phyloP scores from a whole-genome alignment of 352 stramenopile species.

The Phytopythium helicoides region DNA sequence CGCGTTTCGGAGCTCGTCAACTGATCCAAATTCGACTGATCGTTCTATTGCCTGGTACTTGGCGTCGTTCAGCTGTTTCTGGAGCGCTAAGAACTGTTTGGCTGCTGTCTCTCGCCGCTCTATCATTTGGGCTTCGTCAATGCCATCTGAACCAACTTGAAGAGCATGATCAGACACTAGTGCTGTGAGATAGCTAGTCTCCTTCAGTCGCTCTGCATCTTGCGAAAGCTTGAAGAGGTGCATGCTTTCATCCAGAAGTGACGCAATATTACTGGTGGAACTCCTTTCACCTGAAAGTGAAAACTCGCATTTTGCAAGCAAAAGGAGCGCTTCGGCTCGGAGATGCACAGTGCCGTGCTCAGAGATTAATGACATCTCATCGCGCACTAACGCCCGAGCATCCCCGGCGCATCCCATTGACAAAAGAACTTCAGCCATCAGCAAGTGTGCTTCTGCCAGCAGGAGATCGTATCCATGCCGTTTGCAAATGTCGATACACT shows the following conservation, averaged over 20 bases:
- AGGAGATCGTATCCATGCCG: constrained; percentile 58
- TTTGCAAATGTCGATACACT: constrained; percentile 44
- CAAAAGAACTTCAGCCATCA: constrained; percentile 62
- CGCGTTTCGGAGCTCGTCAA: constrained; percentile 22
- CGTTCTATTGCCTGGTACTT: constrained; percentile 24
- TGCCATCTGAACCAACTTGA: not conserved
- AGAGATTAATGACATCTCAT: constrained; percentile 67
- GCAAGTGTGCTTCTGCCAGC: constrained; percentile 51
- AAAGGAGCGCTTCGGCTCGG: constrained; percentile 48
- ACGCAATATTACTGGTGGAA: not conserved
- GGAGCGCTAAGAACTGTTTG: constrained; percentile 24
- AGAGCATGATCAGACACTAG: constrained; percentile 37
- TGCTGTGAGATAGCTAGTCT: constrained; percentile 40
- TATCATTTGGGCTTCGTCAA: not conserved
- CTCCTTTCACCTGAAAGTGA: constrained; percentile 12
- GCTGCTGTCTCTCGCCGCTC: constrained; percentile 22
- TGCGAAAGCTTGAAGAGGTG: constrained; percentile 32
- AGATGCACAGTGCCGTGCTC: constrained; percentile 58
- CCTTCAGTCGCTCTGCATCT: constrained; percentile 31
- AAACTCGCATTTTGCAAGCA: constrained; percentile 55
- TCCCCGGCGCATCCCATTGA: constrained; percentile 51
- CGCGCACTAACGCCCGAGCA: constrained; percentile 41
- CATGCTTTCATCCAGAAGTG: constrained; percentile 24
- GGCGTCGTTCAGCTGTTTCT: constrained; percentile 22
- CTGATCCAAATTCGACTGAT: constrained; percentile 28